A percentile compares a stretch with the other conserved stretches of the same genome.
phyloP scores from a whole-genome alignment of 179 eudicot species.

The Patellifolia procumbens region DNA sequence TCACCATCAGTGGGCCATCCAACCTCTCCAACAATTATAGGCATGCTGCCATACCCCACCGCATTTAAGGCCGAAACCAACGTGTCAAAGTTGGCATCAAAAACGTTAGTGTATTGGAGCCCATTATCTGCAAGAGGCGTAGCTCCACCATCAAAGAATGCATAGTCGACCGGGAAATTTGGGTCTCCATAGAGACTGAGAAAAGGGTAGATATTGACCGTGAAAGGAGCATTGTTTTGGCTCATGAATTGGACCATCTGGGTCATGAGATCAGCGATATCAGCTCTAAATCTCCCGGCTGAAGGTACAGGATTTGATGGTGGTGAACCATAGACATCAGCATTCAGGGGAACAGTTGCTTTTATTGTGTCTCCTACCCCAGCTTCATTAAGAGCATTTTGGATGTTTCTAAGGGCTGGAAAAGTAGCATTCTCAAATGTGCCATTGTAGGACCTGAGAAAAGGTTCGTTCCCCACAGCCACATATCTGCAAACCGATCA shows the following conservation, averaged over 20 bases:
- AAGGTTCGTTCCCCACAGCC: conserved; percentile 91
- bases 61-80: conserved; percentile 63
- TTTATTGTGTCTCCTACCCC: conserved; percentile 37
- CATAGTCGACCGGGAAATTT: conserved; percentile 66
- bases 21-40: conserved; percentile 67
- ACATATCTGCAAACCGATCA: conserved; percentile 58
- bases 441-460: conserved; percentile 61
- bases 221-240: conserved; percentile 73
- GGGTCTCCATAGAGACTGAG: conserved; percentile 58
- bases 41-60: conserved; percentile 47
- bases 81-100: conserved; percentile 86
- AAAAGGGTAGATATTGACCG: conserved; percentile 78
- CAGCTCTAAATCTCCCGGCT: conserved; percentile 64
- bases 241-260: conserved; percentile 58
- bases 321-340: conserved; percentile 72
- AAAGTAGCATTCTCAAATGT: conserved; percentile 44
- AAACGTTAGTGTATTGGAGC: conserved; percentile 62
- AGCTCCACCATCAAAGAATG: conserved; percentile 70
- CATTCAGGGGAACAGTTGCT: conserved; percentile 71
- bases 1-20: conserved; percentile 44
- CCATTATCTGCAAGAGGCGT: conserved; percentile 50
- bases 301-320: conserved; percentile 60
- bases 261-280: conserved; percentile 54
- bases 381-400: conserved; percentile 71
- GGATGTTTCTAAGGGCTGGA: conserved; percentile 77